Percentiles rank a stretch among this genome's conserved stretches.
These are phyloP conservation scores for Solanum pinnatisectum DNA, from an alignment of 257 asterid genomes.

Conservation along the genomic window DNA sequence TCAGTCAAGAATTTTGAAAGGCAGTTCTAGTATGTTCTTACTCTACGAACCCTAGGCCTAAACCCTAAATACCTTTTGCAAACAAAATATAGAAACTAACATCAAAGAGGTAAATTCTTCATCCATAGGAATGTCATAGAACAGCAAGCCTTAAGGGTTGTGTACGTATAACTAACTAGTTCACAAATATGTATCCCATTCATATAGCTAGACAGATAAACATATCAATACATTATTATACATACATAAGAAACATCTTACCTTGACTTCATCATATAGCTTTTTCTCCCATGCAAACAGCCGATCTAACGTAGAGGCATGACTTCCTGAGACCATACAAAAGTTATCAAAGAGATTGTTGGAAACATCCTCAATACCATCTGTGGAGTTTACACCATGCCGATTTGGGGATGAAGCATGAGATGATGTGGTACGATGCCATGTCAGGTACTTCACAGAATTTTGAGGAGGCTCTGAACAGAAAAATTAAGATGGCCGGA, in stretches of 20 bases:
- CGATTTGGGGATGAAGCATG: slow-evolving; percentile 82
- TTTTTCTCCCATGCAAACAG: slow-evolving; percentile 98
- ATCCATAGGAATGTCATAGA: neutral
- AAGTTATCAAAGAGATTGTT: slow-evolving; percentile 61
- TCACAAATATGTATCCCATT: neutral
- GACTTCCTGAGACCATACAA: slow-evolving; percentile 89
- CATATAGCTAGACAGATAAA: neutral
- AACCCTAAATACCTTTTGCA: neutral
- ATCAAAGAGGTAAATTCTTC: neutral
- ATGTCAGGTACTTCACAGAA: slow-evolving; percentile 74
- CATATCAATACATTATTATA: neutral
- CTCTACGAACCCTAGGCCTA: neutral
- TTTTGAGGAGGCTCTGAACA: slow-evolving; percentile 64
- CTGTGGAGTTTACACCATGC: slow-evolving; percentile 41
- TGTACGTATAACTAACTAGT: neutral
- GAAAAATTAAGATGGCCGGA: neutral
- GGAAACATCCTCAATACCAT: slow-evolving; percentile 36
- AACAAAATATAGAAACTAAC: neutral
- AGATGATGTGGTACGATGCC: slow-evolving; percentile 87
- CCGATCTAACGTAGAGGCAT: slow-evolving; percentile 92
- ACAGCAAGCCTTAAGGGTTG: neutral
- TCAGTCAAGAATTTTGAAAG: neutral
- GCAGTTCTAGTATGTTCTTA: neutral
- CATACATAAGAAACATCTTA: slow-evolving; percentile 8
- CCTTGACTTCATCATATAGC: slow-evolving; percentile 98